Evolutionary conservation across 139 green algal species (phyloP), one percentile per base, ranked within the genome.

Genomic region (Chlorella ohadii): DNA sequence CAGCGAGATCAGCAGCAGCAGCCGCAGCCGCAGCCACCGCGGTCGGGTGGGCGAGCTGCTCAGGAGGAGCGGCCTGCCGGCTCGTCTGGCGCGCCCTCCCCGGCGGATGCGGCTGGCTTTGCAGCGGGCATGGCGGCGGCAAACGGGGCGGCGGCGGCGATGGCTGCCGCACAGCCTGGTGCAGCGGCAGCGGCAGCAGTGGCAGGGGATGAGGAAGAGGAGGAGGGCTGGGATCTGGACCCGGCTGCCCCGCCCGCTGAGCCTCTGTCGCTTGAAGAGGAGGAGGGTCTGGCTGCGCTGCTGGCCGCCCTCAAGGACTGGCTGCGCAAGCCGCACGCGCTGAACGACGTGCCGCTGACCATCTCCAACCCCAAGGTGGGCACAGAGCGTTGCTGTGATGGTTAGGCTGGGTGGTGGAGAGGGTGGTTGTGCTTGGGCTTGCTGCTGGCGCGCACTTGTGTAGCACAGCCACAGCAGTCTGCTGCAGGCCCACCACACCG

Each of bases 271-370:
- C 33, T 75, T 22, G 78, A 83, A 38, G 78, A 85, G 70, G 80
- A 73, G 28, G 68, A 85, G 2, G 80, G 80, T 3, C 51, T 85
- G 55, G 80, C 80, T 4, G 80, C 80, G 27, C 80, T 85, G 80
- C 68, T 85, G 67, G 67, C 68, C 0, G 70, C 68, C 41, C 68
- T 85, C 17, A 79, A 72, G 68, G 31, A 51, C 20, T 85, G 80
- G 80, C 56, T 85, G 0, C 39, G 28, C 6, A 71, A 57, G 34
- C 80, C 68, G 7, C 70, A 79, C 34, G 80, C 80, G 27, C 55
- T 85, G 16, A 85, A 85, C 38, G 80, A 85, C 38, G 80, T 85
- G 27, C 80, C 80, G 34, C 68, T 85, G 36, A 23, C 70, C 68
- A 85, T 85, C 80, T 34, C 44, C 3, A 71, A 72, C 70, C 80